Evolutionary conservation across 2,329 filamentous ascomycete genomes (phyloP).

Genomic region (Blumeria graminis): DNA sequence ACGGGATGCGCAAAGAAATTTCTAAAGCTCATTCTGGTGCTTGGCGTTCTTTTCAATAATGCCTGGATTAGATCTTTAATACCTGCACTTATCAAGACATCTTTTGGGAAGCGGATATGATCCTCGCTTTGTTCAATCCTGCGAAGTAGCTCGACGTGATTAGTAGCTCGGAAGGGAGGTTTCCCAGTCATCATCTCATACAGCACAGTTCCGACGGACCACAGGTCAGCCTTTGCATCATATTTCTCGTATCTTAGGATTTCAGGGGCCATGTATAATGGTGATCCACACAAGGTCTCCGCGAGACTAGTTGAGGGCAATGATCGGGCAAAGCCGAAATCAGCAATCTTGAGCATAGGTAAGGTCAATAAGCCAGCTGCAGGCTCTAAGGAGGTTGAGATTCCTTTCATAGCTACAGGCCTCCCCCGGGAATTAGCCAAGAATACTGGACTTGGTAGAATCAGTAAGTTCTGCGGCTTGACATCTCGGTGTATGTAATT

Average conservation of each 20-base stretch:
- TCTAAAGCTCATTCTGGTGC: constrained; percentile 66
- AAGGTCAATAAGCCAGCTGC: constrained; percentile 59
- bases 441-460: constrained; percentile 61
- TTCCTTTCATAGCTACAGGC: constrained; percentile 42
- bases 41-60: constrained; percentile 64
- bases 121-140: constrained; percentile 83
- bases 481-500: constrained; percentile 92
- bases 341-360: constrained; percentile 91
- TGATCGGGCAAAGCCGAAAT: constrained; percentile 94
- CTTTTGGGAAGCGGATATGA: constrained; percentile 57
- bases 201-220: constrained; percentile 88
- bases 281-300: constrained; percentile 88
- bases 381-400: constrained; percentile 58
- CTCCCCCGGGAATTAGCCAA: constrained; percentile 33
- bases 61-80: constrained; percentile 61
- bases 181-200: constrained; percentile 87
- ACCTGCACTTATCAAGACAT: constrained; percentile 43
- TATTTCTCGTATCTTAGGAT: constrained; percentile 95
- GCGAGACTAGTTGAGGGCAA: constrained; percentile 76
- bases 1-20: constrained; percentile 60
- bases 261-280: constrained; percentile 95
- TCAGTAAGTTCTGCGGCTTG: constrained; percentile 84
- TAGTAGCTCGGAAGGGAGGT: constrained; percentile 75
- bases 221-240: constrained; percentile 86
- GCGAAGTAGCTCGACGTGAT: constrained; percentile 80